phyloP scores from a whole-genome alignment of 2,329 filamentous ascomycete species.

The Pseudogymnoascus sp. region DNA sequence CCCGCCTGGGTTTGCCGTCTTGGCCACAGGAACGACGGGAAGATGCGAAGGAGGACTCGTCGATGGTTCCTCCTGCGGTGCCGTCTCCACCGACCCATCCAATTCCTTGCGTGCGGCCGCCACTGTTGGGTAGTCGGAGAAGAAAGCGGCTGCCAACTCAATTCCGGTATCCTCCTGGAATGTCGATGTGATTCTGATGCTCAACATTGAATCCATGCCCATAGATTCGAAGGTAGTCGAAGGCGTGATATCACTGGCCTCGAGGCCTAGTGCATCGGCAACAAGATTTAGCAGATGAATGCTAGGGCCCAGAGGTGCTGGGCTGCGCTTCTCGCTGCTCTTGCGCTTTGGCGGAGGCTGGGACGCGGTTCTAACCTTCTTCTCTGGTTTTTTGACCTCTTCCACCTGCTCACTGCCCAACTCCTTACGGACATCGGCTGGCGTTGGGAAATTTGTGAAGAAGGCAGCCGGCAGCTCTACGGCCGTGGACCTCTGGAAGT shows the following conservation, averaged over 20 bases:
- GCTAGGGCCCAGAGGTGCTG: neutral
- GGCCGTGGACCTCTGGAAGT: neutral
- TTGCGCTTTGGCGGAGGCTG: neutral
- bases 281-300: constrained; percentile 7
- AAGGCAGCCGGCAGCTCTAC: neutral
- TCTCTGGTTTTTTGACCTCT: neutral
- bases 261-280: constrained; percentile 11
- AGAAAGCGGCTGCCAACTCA: constrained; percentile 1
- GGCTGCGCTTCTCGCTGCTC: neutral
- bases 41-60: neutral
- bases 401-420: neutral
- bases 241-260: constrained; percentile 7
- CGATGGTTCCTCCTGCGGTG: neutral
- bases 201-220: constrained; percentile 15
- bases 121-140: constrained; percentile 6
- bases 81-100: neutral
- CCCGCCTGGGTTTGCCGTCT: neutral
- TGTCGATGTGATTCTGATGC: constrained; percentile 9
- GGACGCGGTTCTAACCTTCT: neutral
- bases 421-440: neutral
- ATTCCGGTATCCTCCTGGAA: constrained; percentile 11
- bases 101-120: neutral
- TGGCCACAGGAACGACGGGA: neutral
- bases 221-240: constrained; percentile 11
- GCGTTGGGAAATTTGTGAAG: neutral